Conservation (phyloP, 257 asterid species). For the Capsicum pubescens region DNA sequence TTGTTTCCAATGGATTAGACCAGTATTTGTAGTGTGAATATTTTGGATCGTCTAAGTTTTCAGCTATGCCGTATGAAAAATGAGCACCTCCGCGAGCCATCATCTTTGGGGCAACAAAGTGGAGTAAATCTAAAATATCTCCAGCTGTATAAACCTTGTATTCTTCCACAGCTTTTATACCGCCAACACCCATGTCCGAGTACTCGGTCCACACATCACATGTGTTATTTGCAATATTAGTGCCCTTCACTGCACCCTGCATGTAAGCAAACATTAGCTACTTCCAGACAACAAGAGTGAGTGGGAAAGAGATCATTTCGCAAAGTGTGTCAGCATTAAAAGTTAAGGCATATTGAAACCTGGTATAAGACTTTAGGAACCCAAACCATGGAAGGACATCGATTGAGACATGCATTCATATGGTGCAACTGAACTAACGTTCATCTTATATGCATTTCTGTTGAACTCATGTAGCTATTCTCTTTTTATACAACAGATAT, state of each 20-base stretch:
- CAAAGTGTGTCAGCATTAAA: not conserved
- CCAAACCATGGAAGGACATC: not conserved
- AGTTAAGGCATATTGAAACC: conserved; percentile 4
- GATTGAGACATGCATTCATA: not conserved
- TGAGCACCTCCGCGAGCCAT: conserved; percentile 83
- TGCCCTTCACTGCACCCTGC: conserved; percentile 88
- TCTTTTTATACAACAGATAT: no score
- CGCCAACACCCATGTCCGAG: conserved; percentile 81
- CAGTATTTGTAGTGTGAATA: conserved; percentile 79
- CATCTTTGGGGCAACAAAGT: conserved; percentile 83
- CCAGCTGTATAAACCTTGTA: conserved; percentile 82
- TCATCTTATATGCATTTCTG: not conserved
- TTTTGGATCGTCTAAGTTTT: conserved; percentile 80
- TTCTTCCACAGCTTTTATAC: conserved; percentile 70
- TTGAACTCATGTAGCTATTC: not conserved
- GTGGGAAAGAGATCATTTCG: not conserved
- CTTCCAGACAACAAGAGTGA: conserved; percentile 2
- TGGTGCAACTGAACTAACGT: not conserved
- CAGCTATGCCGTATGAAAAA: conserved; percentile 85
- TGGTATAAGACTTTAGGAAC: not conserved
- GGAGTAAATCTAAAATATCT: conserved; percentile 69
- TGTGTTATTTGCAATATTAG: conserved; percentile 57
- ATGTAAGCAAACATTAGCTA: conserved; percentile 21
- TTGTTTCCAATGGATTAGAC: conserved; percentile 95
- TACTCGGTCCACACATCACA: conserved; percentile 96